Conservation (phyloP, 208 protist genomes). For the Naegleria gruberi region DNA sequence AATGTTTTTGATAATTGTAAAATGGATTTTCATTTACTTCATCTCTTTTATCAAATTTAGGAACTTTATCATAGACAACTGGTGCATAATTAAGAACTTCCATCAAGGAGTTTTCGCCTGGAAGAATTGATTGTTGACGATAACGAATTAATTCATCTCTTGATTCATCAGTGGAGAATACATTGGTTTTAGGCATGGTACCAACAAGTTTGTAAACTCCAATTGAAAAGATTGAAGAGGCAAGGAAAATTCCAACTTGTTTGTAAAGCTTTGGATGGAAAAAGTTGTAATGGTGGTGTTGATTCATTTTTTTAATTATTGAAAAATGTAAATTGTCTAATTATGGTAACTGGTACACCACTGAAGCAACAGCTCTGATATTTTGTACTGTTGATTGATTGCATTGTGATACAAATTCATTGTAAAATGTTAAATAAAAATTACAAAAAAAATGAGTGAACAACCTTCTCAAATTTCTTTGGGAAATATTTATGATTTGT, state of each 20-base stretch:
- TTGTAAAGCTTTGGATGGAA: not conserved
- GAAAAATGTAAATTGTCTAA: too few relatives aligned
- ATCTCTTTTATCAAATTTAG: not conserved
- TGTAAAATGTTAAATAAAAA: too few relatives aligned
- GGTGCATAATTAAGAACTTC: not conserved
- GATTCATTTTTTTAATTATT: not conserved
- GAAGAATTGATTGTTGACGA: not conserved
- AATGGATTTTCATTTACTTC: not conserved
- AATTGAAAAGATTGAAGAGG: not conserved
- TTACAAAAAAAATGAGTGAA: too few relatives aligned
- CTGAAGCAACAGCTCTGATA: too few relatives aligned
- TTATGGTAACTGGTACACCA: too few relatives aligned
- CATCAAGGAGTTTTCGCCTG: not conserved
- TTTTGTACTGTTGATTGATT: too few relatives aligned
- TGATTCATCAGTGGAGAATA: not conserved
- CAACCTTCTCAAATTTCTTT: not conserved
- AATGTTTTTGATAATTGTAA: too few relatives aligned
- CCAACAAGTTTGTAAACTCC: not conserved
- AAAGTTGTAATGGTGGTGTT: not conserved
- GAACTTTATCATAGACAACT: not conserved
- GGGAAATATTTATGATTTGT: not conserved
- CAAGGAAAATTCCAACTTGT: not conserved
- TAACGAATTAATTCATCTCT: not conserved
- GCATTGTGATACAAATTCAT: too few relatives aligned
- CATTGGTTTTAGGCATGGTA: not conserved